Evolutionary conservation across 768 basidiomycete species (phyloP).

Genomic region (Kondoa subrosea): DNA sequence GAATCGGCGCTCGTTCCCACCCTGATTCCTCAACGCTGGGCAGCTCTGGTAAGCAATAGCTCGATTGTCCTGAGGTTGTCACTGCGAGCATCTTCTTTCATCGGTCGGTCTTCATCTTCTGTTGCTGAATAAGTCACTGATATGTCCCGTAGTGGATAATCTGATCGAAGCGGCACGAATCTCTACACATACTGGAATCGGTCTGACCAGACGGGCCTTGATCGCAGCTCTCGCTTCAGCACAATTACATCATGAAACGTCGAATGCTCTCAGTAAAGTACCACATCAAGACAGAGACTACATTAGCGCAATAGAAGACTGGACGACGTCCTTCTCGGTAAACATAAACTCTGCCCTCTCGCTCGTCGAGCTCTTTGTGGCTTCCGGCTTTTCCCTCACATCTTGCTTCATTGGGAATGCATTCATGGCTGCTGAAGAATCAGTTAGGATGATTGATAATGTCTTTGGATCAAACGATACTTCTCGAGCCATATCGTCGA

Average conservation of each 20-base stretch:
- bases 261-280: background rate
- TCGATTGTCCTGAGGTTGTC: background rate
- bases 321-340: slow-evolving; percentile 34
- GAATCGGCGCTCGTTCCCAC: background rate
- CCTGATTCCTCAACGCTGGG: background rate
- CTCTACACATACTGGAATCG: slow-evolving; percentile 29
- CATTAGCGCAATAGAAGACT: slow-evolving; percentile 32
- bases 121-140: slow-evolving; percentile 28
- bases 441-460: slow-evolving; percentile 26
- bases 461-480: slow-evolving; percentile 35
- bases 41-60: background rate
- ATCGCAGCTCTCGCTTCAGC: slow-evolving; percentile 26
- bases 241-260: background rate
- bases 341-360: slow-evolving; percentile 33
- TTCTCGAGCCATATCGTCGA: slow-evolving; percentile 31
- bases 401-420: slow-evolving; percentile 28
- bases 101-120: slow-evolving; percentile 28
- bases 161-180: slow-evolving; percentile 29
- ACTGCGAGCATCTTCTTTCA: slow-evolving; percentile 32
- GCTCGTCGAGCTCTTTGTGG: slow-evolving; percentile 34
- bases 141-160: slow-evolving; percentile 33
- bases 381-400: slow-evolving; percentile 34
- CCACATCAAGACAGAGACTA: slow-evolving; percentile 24
- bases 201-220: slow-evolving; percentile 30
- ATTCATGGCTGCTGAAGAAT: slow-evolving; percentile 29